These are phyloP conservation scores for Postia placenta DNA, from an alignment of 768 basidiomycete genomes.

Conservation along the genomic window DNA sequence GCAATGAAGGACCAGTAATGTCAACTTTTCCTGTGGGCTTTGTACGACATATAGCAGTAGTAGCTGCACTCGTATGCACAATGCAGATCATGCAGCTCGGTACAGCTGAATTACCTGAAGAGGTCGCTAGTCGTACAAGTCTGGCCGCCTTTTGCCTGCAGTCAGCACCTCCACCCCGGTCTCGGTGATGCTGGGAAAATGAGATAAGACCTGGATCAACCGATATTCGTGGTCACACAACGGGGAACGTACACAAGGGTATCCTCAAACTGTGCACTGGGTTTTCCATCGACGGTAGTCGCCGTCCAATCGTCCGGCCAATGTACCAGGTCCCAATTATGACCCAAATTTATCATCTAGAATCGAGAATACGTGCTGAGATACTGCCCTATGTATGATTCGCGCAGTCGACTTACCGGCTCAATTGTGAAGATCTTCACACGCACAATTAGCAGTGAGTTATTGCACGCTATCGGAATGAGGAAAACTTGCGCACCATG, in stretches of 20 bases:
- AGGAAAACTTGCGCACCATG: conserved; percentile 51
- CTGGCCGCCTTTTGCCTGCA: conserved; percentile 35
- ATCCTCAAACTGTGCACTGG: conserved; percentile 96
- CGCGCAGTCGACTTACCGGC: conserved; percentile 42
- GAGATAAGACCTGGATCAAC: conserved; percentile 20
- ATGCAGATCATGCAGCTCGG: neutral
- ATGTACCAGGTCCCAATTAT: conserved; percentile 68
- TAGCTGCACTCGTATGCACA: neutral
- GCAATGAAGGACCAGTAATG: conserved; percentile 4
- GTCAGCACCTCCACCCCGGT: conserved; percentile 87
- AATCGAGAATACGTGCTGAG: conserved; percentile 2
- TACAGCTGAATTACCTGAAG: neutral
- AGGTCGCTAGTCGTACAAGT: conserved; percentile 15
- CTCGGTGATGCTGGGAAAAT: conserved; percentile 74
- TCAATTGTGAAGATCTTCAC: conserved; percentile 61
- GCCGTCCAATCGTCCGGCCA: conserved; percentile 98
- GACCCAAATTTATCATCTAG: conserved; percentile 91
- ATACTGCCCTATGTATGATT: neutral
- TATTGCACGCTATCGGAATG: no score
- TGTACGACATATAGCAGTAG: neutral
- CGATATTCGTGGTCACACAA: no score
- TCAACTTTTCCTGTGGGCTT: neutral
- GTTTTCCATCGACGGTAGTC: conserved; percentile 83
- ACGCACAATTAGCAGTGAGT: no score
- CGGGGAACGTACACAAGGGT: conserved; percentile 80